A percentile compares a stretch with the other conserved stretches of the same genome.
Conservation (phyloP, 495 filamentous ascomycete genomes). For the Xylaria curta region DNA sequence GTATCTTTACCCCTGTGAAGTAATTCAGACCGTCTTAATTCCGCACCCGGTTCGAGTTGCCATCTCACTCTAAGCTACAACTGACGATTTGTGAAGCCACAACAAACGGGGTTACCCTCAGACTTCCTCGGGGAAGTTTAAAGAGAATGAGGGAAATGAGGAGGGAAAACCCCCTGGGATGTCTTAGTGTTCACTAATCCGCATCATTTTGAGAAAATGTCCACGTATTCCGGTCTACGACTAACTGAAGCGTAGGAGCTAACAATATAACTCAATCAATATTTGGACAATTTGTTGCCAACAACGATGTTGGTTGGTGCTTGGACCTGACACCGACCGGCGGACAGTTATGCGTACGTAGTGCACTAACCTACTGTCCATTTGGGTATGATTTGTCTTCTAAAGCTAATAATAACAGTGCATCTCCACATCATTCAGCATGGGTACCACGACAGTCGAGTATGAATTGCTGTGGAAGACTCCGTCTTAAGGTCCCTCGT, state of each 20-base stretch:
- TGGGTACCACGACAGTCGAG: neutral
- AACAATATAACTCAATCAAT: neutral
- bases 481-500: constrained; percentile 3
- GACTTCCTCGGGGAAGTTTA: neutral
- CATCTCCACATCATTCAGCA: constrained; percentile 4
- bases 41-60: neutral
- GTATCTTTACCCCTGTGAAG: neutral
- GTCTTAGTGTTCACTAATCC: neutral
- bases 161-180: neutral
- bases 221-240: neutral
- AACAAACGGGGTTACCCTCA: neutral
- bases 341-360: neutral
- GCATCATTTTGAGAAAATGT: neutral
- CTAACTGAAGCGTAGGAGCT: neutral
- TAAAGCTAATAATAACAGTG: constrained; percentile 21
- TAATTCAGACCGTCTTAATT: constrained; percentile 3
- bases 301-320: neutral
- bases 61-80: neutral
- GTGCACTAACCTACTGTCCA: neutral
- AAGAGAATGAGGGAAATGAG: neutral
- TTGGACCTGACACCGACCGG: constrained; percentile 4
- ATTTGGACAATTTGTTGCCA: neutral
- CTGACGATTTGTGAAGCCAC: neutral
- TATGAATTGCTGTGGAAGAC: neutral
- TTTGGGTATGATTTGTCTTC: constrained; percentile 5